Evolutionary conservation across 495 filamentous ascomycete species (phyloP).

Genomic region (Aspergillus panamensis): DNA sequence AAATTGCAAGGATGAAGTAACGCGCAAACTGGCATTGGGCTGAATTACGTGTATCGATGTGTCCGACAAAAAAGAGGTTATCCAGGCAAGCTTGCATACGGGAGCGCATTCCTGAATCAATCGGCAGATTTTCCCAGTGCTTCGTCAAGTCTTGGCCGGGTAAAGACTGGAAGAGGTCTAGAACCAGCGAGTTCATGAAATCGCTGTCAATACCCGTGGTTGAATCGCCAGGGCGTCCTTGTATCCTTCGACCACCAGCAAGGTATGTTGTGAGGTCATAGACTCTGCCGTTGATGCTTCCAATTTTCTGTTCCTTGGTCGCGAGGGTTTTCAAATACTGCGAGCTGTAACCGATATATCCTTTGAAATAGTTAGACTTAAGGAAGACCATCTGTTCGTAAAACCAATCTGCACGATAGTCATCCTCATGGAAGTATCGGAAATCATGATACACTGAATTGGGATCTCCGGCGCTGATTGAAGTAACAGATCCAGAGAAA

Average conservation of each 20-base stretch:
- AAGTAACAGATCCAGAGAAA: conserved; percentile 57
- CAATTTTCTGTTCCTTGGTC: conserved; percentile 62
- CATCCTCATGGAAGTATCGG: conserved; percentile 67
- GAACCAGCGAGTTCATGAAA: conserved; percentile 78
- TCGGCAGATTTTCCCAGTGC: conserved; percentile 67
- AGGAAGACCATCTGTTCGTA: conserved; percentile 76
- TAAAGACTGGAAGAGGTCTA: conserved; percentile 70
- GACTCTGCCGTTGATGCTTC: conserved; percentile 72
- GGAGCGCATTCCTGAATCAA: conserved; percentile 51
- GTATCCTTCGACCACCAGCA: conserved; percentile 65
- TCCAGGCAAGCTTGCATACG: conserved; percentile 84
- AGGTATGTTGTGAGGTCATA: conserved; percentile 92
- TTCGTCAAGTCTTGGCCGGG: conserved; percentile 79
- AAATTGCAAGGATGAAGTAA: conserved; percentile 90
- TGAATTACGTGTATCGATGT: conserved; percentile 89
- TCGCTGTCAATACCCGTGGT: conserved; percentile 53
- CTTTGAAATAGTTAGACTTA: conserved; percentile 76
- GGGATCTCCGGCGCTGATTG: conserved; percentile 62
- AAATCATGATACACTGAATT: conserved; percentile 92
- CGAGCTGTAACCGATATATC: conserved; percentile 79
- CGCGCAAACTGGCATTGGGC: conserved; percentile 79
- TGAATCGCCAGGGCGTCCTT: conserved; percentile 49
- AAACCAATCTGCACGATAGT: conserved; percentile 87
- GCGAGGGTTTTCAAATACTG: conserved; percentile 72
- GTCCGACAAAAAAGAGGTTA: conserved; percentile 93